Evolutionary conservation across 805 yeast genomes (phyloP).

Genomic region (Pichia nakasei): DNA sequence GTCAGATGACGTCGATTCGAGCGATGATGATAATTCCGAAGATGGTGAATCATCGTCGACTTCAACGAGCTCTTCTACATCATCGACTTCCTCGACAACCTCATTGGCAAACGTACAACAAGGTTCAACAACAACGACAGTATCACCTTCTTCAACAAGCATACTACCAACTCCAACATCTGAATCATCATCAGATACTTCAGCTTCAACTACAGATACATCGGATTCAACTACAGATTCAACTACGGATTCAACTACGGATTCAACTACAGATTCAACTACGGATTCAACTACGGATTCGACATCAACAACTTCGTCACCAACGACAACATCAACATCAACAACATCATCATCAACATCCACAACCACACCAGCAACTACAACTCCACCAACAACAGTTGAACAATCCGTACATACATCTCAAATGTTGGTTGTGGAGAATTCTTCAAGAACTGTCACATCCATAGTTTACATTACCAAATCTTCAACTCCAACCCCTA

Average conservation of each 20-base stretch:
- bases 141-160: conserved; percentile 9
- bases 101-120: conserved; percentile 6
- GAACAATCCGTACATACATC: conserved; percentile 12
- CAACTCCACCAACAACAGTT: conserved; percentile 5
- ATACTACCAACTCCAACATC: no score
- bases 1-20: conserved; percentile 15
- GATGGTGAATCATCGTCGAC: background rate
- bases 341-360: conserved; percentile 1
- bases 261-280: conserved; percentile 2
- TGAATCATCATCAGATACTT: no score
- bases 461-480: conserved; percentile 23
- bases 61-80: conserved; percentile 4
- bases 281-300: conserved; percentile 1
- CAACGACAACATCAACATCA: conserved; percentile 2
- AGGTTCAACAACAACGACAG: background rate
- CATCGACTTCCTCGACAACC: conserved; percentile 9
- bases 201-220: no score
- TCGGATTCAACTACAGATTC: no score
- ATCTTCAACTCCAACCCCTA: conserved; percentile 13
- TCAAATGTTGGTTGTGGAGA: conserved; percentile 4
- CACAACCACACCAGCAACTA: conserved; percentile 1
- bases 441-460: conserved; percentile 20
- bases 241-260: conserved; percentile 7
- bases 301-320: background rate
- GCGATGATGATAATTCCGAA: background rate